Evolutionary conservation across 1,139 yeast species (phyloP).

Genomic region (Taphrina populina): DNA sequence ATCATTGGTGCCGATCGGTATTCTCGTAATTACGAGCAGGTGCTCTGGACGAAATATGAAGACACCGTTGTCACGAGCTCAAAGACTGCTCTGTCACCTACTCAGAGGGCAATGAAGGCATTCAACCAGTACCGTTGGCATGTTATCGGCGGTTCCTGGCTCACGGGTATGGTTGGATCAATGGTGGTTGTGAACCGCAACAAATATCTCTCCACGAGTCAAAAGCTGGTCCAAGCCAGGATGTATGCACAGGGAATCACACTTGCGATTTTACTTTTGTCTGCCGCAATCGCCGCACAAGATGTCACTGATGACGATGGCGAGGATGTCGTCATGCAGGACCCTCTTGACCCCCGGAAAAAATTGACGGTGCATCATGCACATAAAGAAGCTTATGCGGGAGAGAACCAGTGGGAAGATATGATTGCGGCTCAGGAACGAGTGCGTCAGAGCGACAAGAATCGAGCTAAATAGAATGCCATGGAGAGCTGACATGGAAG

Average conservation of each 20-base stretch:
- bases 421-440: conserved; percentile 33
- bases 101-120: conserved; percentile 8
- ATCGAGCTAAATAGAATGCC: too few species aligned
- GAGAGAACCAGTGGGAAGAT: conserved; percentile 34
- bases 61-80: conserved; percentile 14
- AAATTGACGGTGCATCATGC: conserved; percentile 18
- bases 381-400: conserved; percentile 33
- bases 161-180: conserved; percentile 78
- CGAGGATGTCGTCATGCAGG: conserved; percentile 25
- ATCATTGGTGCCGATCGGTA: conserved; percentile 33
- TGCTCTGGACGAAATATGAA: conserved; percentile 10
- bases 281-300: conserved; percentile 52
- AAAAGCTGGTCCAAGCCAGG: conserved; percentile 89
- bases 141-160: conserved; percentile 79
- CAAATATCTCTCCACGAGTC: conserved; percentile 72
- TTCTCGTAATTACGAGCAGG: conserved; percentile 24
- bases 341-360: conserved; percentile 28
- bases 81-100: conserved; percentile 16
- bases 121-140: conserved; percentile 62
- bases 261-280: conserved; percentile 55
- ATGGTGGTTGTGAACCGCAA: conserved; percentile 76
- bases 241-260: conserved; percentile 70
- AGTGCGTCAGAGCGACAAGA: too few species aligned
- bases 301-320: conserved; percentile 27
- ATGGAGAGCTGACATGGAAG: too few species aligned